Base-by-base conservation (phyloP, 352 stramenopile genomes). In the Phytophthora sp. region DNA sequence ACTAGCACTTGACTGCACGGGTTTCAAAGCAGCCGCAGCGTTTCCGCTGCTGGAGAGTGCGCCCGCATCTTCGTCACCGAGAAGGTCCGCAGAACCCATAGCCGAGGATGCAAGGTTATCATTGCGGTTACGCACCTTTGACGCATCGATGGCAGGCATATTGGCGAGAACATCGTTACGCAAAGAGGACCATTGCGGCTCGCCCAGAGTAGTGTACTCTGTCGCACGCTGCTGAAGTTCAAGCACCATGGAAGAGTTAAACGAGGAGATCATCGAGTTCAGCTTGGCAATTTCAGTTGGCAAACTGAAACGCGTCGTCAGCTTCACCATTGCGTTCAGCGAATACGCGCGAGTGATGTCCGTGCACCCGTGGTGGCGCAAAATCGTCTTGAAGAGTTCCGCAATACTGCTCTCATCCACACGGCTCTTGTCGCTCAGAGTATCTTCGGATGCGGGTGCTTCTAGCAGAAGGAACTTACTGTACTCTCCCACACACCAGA, bases 401-500 rank as follows among this genome's bases (percentile, higher is more conserved):
- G 92, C 83, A 36, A 94, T 63, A 26, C 58, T 80, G 42, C 57
- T 73, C 38, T 96, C 88, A 8, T 90, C 80, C 6, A 94, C 86
- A 50, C 71, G 72, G 51, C 70, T 73, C 69, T 93, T 93, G 45
- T 86, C 82, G 21, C 53, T 73, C 18, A 94, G 69, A 16, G 84
- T 82, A 12, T 94, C 86, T 33, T 91, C 84, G 1, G 78, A 77
- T 8, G 72, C 36, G 9, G 84, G 83, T 13, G 82, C 76, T 33
- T 90, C 79, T 16, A 78, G 70, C 13, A 98, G 63, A 13, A 99
- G 56, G 39, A 98, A 75, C 60, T 96, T 86, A 31, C 96, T 97
- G 74, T 98, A 99, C 77, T 99, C 97, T 13, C 97, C 97, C 50
- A 99, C 90, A 70, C 95, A 99, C 98, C 98, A 99, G 49, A 99